These are phyloP conservation scores for Euryodendron excelsum DNA, from an alignment of 148 eudicot genomes.

Conservation along the genomic window DNA sequence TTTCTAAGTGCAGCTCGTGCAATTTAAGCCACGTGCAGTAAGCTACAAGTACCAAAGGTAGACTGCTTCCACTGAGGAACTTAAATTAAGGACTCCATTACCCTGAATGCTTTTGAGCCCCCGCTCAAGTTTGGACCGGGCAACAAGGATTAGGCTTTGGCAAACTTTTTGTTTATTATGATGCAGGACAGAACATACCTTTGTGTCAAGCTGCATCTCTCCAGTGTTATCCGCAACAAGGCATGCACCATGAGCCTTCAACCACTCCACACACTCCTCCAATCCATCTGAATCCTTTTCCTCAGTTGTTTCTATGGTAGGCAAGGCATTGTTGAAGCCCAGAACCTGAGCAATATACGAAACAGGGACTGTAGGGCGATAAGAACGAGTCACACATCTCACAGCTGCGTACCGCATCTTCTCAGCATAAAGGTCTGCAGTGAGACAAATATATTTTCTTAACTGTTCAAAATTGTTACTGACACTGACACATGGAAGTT, in stretches of 20 bases:
- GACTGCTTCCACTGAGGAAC: not conserved
- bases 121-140: not conserved
- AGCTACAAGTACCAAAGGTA: not conserved
- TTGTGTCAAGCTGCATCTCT: slow-evolving; percentile 78
- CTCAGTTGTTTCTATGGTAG: slow-evolving; percentile 45
- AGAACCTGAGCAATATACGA: slow-evolving; percentile 66
- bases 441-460: not conserved
- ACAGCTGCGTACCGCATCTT: slow-evolving; percentile 91
- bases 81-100: not conserved
- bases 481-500: not conserved
- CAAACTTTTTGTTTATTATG: not conserved
- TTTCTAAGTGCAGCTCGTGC: not conserved
- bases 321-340: slow-evolving; percentile 54
- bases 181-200: slow-evolving; percentile 46
- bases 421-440: slow-evolving; percentile 80
- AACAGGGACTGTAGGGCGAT: slow-evolving; percentile 90
- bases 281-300: slow-evolving; percentile 62
- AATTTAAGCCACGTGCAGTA: not conserved
- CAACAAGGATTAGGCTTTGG: not conserved
- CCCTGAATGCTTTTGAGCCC: not conserved
- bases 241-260: slow-evolving; percentile 93
- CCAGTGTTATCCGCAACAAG: slow-evolving; percentile 59
- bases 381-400: slow-evolving; percentile 82
- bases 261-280: slow-evolving; percentile 92
- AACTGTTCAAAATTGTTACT: not conserved